Evolutionary conservation across 768 basidiomycete species (phyloP).

Genomic region (Xerocomellus dryophilus): DNA sequence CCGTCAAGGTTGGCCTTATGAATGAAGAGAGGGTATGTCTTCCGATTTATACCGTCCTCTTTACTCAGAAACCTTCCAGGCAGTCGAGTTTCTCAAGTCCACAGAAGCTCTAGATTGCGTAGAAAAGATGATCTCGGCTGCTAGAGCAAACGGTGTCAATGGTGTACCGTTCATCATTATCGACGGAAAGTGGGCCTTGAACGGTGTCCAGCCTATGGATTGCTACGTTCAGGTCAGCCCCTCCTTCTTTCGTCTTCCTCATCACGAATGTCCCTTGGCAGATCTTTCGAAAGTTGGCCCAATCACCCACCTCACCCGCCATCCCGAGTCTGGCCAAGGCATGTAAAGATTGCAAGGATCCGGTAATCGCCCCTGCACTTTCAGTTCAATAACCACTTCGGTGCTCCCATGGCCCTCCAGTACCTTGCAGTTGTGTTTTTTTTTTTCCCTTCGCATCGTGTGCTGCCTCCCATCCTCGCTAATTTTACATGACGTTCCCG

Average conservation of each 20-base stretch:
- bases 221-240: constrained; percentile 38
- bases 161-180: constrained; percentile 54
- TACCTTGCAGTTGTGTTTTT: not conserved
- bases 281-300: constrained; percentile 34
- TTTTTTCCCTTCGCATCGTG: constrained; percentile 2
- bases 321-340: constrained; percentile 5
- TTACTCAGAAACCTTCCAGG: constrained; percentile 24
- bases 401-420: not conserved
- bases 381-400: constrained; percentile 21
- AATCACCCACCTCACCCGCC: constrained; percentile 7
- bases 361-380: constrained; percentile 16
- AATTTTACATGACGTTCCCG: constrained; percentile 17
- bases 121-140: constrained; percentile 38
- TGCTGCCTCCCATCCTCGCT: constrained; percentile 9
- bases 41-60: not conserved
- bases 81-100: constrained; percentile 39
- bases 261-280: constrained; percentile 2
- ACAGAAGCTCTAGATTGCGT: constrained; percentile 42
- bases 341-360: constrained; percentile 23
- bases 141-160: constrained; percentile 43
- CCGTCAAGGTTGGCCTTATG: constrained; percentile 41
- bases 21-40: constrained; percentile 35
- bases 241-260: not conserved
- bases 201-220: constrained; percentile 43
- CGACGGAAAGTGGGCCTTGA: constrained; percentile 43